Evolutionary conservation across 345 rosid genomes (phyloP).

Genomic region (Sisymbrium irio): DNA sequence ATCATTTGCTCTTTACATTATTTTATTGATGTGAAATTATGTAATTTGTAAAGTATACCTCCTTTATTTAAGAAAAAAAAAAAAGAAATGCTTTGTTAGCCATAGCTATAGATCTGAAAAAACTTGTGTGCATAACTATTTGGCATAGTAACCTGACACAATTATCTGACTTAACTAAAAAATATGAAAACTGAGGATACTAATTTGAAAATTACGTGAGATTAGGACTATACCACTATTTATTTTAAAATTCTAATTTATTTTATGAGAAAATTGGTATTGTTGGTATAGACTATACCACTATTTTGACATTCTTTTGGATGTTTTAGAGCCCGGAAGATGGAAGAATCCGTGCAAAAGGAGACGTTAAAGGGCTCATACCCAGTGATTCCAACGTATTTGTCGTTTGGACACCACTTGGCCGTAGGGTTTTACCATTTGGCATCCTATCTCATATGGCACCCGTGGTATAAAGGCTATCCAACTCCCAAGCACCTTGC

Average conservation of each 20-base stretch:
- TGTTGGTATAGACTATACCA: not conserved
- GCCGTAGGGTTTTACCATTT: not conserved
- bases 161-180: not conserved
- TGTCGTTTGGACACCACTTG: constrained; percentile 5
- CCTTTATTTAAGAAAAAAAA: no score
- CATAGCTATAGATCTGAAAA: not conserved
- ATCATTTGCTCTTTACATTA: no score
- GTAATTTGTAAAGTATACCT: no score
- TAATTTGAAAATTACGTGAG: not conserved
- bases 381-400: not conserved
- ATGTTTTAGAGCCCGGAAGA: not conserved
- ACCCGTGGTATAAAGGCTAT: no score
- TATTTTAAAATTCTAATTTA: no score
- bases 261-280: not conserved
- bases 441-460: not conserved
- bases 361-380: not conserved
- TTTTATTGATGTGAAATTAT: no score
- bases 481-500: no score
- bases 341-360: not conserved
- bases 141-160: not conserved
- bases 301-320: not conserved
- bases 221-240: no score
- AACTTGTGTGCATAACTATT: not conserved
- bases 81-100: no score
- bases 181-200: not conserved